phyloP scores from a whole-genome alignment of 2,329 filamentous ascomycete genomes.

The Paramyrothecium sp. region DNA sequence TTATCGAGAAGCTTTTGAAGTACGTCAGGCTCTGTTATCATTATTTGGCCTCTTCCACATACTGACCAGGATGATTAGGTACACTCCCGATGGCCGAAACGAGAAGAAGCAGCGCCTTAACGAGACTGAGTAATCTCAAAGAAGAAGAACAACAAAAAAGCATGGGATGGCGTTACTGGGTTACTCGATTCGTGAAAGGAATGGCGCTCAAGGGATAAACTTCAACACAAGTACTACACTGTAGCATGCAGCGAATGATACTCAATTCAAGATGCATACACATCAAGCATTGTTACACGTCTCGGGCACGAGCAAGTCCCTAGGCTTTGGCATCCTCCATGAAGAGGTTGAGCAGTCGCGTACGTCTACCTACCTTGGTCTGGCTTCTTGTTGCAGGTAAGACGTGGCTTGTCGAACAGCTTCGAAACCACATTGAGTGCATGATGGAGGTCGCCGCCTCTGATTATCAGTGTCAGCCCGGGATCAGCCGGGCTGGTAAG shows the following conservation, averaged over 20 bases:
- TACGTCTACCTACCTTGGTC: no score
- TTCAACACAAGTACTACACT: background rate
- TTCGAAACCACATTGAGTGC: no score
- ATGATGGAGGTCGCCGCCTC: no score
- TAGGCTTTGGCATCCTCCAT: no score
- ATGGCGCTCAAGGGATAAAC: constrained; percentile 24
- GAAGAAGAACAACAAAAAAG: constrained; percentile 14
- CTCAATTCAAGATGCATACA: background rate
- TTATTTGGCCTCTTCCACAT: constrained; percentile 2
- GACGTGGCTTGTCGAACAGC: no score
- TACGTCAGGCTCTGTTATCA: constrained; percentile 41
- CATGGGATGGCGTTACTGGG: constrained; percentile 31
- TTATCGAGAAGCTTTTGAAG: constrained; percentile 98
- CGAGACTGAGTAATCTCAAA: constrained; percentile 26
- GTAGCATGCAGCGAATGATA: background rate
- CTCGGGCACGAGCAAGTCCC: background rate
- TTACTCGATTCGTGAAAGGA: constrained; percentile 12
- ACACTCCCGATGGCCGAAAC: constrained; percentile 62
- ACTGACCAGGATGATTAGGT: constrained; percentile 35
- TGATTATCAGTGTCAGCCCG: no score
- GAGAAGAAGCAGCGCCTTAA: constrained; percentile 53
- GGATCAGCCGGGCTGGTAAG: no score
- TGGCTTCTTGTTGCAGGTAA: no score
- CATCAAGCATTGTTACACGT: background rate
- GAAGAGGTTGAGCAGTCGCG: no score